These are phyloP conservation scores for Trichoderma lentiforme DNA, from an alignment of 2,329 filamentous ascomycete genomes.

Conservation along the genomic window DNA sequence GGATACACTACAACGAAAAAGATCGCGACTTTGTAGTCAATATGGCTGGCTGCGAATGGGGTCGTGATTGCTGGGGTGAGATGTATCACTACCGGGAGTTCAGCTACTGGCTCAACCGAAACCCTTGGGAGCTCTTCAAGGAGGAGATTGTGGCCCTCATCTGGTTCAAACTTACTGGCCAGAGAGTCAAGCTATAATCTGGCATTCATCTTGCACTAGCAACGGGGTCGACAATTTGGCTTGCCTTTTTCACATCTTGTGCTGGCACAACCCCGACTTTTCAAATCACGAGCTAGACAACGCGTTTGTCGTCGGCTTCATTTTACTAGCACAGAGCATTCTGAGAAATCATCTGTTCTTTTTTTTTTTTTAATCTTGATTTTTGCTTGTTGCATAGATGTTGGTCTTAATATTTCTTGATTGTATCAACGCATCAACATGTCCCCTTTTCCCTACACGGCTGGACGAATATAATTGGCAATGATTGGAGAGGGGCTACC, in stretches of 20 bases:
- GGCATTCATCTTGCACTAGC: not conserved
- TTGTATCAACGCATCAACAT: slow-evolving; percentile 11
- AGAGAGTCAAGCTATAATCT: slow-evolving; percentile 54
- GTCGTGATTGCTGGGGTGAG: slow-evolving; percentile 94
- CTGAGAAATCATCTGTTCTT: slow-evolving; percentile 13
- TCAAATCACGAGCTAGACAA: not conserved
- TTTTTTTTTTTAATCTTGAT: slow-evolving; percentile 11
- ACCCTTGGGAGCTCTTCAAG: slow-evolving; percentile 73
- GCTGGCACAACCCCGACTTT: not conserved
- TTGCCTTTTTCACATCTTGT: not conserved
- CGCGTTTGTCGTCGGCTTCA: not conserved
- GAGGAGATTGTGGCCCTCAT: slow-evolving; percentile 59
- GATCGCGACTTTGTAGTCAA: slow-evolving; percentile 94
- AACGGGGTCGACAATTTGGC: not conserved
- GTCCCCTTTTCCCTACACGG: slow-evolving; percentile 4
- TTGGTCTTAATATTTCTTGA: slow-evolving; percentile 13
- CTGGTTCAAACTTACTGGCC: slow-evolving; percentile 62
- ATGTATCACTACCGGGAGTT: slow-evolving; percentile 94
- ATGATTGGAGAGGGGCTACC: slow-evolving; percentile 2
- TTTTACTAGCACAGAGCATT: slow-evolving; percentile 12
- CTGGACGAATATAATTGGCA: slow-evolving; percentile 15
- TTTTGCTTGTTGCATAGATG: slow-evolving; percentile 20
- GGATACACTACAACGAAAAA: slow-evolving; percentile 79
- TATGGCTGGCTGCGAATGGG: slow-evolving; percentile 98
- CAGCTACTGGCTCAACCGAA: slow-evolving; percentile 85